Percentiles rank a stretch among this genome's conserved stretches.
These are phyloP conservation scores for Onygena corvina DNA, from an alignment of 2,329 filamentous ascomycete genomes.

Conservation along the genomic window DNA sequence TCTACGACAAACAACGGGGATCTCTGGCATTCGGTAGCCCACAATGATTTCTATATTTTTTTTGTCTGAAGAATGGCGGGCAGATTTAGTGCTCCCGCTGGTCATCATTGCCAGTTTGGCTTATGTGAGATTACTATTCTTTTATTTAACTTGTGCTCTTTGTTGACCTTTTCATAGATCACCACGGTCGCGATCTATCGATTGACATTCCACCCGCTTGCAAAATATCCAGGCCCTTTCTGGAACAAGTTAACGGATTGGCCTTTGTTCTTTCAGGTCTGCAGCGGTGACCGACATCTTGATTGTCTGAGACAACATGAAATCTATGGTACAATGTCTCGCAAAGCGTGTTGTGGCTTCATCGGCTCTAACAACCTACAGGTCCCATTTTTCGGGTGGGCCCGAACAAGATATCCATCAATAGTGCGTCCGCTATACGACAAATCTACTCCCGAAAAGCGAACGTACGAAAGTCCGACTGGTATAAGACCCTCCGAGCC, in stretches of 20 bases:
- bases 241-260: conserved; percentile 11
- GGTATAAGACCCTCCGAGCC: conserved; percentile 32
- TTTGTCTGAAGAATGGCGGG: too few species aligned
- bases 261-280: conserved; percentile 7
- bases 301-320: conserved; percentile 13
- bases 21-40: too few species aligned
- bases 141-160: too few species aligned
- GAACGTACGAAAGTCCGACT: conserved; percentile 20
- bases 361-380: conserved; percentile 1
- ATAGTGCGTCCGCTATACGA: conserved; percentile 55
- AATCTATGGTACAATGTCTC: conserved; percentile 25
- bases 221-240: conserved; percentile 16
- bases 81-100: too few species aligned
- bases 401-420: conserved; percentile 66
- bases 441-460: conserved; percentile 35
- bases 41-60: too few species aligned
- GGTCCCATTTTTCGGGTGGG: conserved; percentile 60
- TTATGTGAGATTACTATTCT: too few species aligned
- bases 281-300: conserved; percentile 14
- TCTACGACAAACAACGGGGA: too few species aligned
- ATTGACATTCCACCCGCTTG: conserved; percentile 14
- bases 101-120: too few species aligned
- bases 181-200: conserved; percentile 12
- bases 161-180: too few species aligned
- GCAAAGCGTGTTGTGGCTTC: neutral